Evolutionary conservation across 805 yeast genomes (phyloP).

Genomic region (Pichia heedii): DNA sequence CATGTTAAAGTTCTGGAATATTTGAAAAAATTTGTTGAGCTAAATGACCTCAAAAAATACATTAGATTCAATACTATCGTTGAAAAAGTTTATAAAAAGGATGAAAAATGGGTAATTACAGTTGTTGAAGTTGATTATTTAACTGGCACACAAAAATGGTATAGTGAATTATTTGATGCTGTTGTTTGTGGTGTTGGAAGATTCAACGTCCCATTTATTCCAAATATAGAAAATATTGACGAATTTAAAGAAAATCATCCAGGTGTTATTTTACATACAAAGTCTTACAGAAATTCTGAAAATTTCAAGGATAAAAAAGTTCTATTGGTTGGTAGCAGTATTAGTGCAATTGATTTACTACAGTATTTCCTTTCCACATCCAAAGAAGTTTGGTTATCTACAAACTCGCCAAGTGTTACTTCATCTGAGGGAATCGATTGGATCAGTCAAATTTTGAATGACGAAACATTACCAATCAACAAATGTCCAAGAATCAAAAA

Average conservation of each 20-base stretch:
- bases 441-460: constrained; percentile 31
- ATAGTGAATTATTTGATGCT: constrained; percentile 33
- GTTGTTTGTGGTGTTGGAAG: constrained; percentile 33
- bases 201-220: constrained; percentile 33
- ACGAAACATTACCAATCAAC: constrained; percentile 22
- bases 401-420: background rate
- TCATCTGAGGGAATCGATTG: constrained; percentile 24
- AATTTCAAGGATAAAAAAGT: constrained; percentile 25
- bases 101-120: constrained; percentile 28
- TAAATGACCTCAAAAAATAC: constrained; percentile 21
- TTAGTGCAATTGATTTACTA: constrained; percentile 57
- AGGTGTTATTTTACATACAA: constrained; percentile 19
- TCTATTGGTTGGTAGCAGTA: constrained; percentile 32
- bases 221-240: constrained; percentile 28
- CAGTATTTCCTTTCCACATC: constrained; percentile 30
- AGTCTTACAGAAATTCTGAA: constrained; percentile 23
- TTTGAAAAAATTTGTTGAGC: constrained; percentile 15
- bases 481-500: constrained; percentile 24
- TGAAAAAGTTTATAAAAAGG: constrained; percentile 18
- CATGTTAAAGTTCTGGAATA: constrained; percentile 13
- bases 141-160: constrained; percentile 34
- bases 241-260: constrained; percentile 26
- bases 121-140: constrained; percentile 28
- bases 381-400: constrained; percentile 4
- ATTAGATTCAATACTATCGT: constrained; percentile 29